Conservation (phyloP, 129 eudicot genomes). For the Oenanthe sinensis region DNA sequence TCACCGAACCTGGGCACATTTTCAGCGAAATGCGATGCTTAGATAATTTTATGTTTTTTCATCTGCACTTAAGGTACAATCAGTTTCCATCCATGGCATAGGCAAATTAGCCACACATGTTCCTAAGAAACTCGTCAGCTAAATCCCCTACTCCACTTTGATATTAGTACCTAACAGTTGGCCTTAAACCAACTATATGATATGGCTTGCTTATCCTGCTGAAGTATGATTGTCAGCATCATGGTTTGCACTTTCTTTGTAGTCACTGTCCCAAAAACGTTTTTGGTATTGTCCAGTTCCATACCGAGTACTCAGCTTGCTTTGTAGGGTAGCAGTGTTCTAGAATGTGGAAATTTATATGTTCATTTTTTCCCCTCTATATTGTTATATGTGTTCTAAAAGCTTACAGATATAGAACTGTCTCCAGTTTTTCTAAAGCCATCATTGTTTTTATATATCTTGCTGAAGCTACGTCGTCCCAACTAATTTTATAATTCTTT, state of each 20-base stretch:
- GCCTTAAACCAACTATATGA: background rate
- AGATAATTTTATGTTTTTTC: background rate
- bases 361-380: background rate
- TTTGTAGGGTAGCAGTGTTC: background rate
- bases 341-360: background rate
- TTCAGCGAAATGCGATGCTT: background rate
- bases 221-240: background rate
- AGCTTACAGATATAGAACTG: background rate
- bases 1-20: background rate
- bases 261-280: background rate
- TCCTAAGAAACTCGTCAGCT: background rate
- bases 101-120: no score
- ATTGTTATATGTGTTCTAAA: no score
- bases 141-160: background rate
- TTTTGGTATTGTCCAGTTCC: background rate
- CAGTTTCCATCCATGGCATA: background rate
- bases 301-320: background rate
- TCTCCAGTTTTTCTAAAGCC: background rate
- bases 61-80: background rate
- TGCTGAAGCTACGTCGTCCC: background rate
- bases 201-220: background rate
- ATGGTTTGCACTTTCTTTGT: background rate
- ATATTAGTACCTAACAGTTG: background rate
- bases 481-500: background rate
- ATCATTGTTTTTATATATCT: background rate